Evolutionary conservation across 1,284 basidiomycete genomes (phyloP).

Genomic region (Abortiporus biennis): DNA sequence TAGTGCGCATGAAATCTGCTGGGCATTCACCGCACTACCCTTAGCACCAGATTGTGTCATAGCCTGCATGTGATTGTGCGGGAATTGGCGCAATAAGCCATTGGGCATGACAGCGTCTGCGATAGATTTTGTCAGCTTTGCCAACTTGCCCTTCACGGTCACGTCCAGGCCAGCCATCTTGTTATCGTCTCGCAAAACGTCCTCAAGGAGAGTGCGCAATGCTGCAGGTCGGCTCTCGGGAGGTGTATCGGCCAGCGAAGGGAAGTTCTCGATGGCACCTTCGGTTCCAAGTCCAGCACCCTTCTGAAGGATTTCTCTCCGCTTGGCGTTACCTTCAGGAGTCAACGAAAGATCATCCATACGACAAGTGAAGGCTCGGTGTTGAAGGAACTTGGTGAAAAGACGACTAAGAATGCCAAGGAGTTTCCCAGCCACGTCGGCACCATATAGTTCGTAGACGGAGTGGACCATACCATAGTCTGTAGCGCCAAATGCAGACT

Average conservation of each 20-base stretch:
- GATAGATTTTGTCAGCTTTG: slow-evolving; percentile 86
- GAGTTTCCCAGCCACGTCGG: slow-evolving; percentile 85
- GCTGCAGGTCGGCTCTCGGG: slow-evolving; percentile 46
- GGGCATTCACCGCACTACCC: slow-evolving; percentile 95
- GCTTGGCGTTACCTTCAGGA: slow-evolving; percentile 68
- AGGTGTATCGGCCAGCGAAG: slow-evolving; percentile 51
- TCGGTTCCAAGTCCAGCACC: slow-evolving; percentile 76
- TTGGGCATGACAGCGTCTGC: slow-evolving; percentile 89
- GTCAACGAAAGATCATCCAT: slow-evolving; percentile 98
- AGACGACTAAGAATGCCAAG: slow-evolving; percentile 91
- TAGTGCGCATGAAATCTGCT: slow-evolving; percentile 95
- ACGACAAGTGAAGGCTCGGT: slow-evolving; percentile 96
- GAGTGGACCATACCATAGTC: slow-evolving; percentile 97
- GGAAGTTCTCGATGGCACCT: slow-evolving; percentile 88
- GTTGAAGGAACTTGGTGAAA: slow-evolving; percentile 96
- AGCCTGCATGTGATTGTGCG: slow-evolving; percentile 98
- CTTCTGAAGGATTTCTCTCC: slow-evolving; percentile 65
- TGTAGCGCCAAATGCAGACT: slow-evolving; percentile 95
- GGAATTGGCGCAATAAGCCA: slow-evolving; percentile 88
- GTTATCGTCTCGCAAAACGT: slow-evolving; percentile 93
- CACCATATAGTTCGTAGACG: slow-evolving; percentile 97
- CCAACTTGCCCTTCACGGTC: slow-evolving; percentile 82
- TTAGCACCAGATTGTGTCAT: slow-evolving; percentile 99
- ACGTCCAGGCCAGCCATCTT: slow-evolving; percentile 97
- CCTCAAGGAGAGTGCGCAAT: slow-evolving; percentile 70